Conservation (phyloP, 495 filamentous ascomycete species). For the Aspergillus sclerotioniger region DNA sequence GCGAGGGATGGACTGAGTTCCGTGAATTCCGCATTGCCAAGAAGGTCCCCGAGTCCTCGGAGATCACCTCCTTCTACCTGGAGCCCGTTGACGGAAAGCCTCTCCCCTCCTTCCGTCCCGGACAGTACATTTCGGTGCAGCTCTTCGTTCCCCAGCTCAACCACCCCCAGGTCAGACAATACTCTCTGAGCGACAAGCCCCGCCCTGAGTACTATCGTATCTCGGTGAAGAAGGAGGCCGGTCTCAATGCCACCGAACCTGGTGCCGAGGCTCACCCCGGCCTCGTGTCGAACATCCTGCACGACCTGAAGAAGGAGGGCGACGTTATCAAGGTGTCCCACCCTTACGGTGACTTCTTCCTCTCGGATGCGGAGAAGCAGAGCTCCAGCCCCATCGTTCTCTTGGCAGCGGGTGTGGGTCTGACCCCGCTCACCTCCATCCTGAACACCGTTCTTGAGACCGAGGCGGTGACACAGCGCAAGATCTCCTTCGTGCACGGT, state of each 20-base stretch:
- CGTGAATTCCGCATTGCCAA: constrained; percentile 62
- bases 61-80: constrained; percentile 72
- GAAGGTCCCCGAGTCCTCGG: constrained; percentile 60
- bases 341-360: constrained; percentile 69
- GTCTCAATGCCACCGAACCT: constrained; percentile 42
- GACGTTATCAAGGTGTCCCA: constrained; percentile 62
- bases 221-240: constrained; percentile 65
- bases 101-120: constrained; percentile 61
- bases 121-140: constrained; percentile 68
- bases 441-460: constrained; percentile 55
- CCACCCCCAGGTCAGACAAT: constrained; percentile 66
- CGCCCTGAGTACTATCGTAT: constrained; percentile 62
- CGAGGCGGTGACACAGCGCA: constrained; percentile 29
- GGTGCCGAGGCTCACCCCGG: constrained; percentile 51
- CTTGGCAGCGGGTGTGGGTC: constrained; percentile 67
- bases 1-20: constrained; percentile 61
- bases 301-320: constrained; percentile 58
- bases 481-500: constrained; percentile 62
- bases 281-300: constrained; percentile 68
- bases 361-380: constrained; percentile 33
- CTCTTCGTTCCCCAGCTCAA: constrained; percentile 56
- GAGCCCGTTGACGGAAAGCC: constrained; percentile 59
- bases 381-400: constrained; percentile 55
- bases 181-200: constrained; percentile 66
- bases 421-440: constrained; percentile 67